Evolutionary conservation across 2,329 filamentous ascomycete genomes (phyloP).

Genomic region (Arthrobotrys entomopaga): DNA sequence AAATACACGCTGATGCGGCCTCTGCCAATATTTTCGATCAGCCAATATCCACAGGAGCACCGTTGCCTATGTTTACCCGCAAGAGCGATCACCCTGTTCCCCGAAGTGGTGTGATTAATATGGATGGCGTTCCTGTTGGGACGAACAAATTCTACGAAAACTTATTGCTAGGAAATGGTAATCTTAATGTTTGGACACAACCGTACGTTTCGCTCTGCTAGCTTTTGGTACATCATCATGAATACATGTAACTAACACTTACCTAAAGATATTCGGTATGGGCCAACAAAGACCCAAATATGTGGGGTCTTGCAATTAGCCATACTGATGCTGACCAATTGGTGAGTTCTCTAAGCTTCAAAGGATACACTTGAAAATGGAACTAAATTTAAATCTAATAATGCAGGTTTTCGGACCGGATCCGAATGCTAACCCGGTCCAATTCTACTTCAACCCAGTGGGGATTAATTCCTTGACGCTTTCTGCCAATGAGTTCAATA

Average conservation of each 20-base stretch:
- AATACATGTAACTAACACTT: slow-evolving; percentile 64
- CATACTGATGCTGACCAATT: slow-evolving; percentile 76
- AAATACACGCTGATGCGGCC: not conserved
- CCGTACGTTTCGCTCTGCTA: slow-evolving; percentile 72
- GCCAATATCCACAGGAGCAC: slow-evolving; percentile 68
- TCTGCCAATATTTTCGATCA: slow-evolving; percentile 34
- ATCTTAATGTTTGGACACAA: slow-evolving; percentile 42
- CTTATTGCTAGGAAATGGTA: slow-evolving; percentile 37
- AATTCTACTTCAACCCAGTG: slow-evolving; percentile 82
- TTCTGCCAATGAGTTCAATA: slow-evolving; percentile 78
- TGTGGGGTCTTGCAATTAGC: slow-evolving; percentile 81
- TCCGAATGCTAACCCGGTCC: slow-evolving; percentile 68
- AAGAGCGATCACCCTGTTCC: slow-evolving; percentile 70
- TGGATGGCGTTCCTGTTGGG: slow-evolving; percentile 67
- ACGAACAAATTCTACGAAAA: slow-evolving; percentile 75
- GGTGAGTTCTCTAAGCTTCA: slow-evolving; percentile 61
- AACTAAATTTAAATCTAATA: too few relatives aligned
- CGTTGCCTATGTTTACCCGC: slow-evolving; percentile 65
- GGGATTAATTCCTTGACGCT: slow-evolving; percentile 83
- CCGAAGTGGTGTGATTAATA: slow-evolving; percentile 65
- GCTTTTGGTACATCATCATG: too few relatives aligned
- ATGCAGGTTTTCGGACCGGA: slow-evolving; percentile 68
- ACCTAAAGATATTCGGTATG: slow-evolving; percentile 77
- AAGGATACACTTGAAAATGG: too few relatives aligned
- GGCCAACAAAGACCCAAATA: slow-evolving; percentile 74